These are phyloP conservation scores for Fusarium palustre DNA, from an alignment of 2,329 filamentous ascomycete genomes.

Conservation along the genomic window DNA sequence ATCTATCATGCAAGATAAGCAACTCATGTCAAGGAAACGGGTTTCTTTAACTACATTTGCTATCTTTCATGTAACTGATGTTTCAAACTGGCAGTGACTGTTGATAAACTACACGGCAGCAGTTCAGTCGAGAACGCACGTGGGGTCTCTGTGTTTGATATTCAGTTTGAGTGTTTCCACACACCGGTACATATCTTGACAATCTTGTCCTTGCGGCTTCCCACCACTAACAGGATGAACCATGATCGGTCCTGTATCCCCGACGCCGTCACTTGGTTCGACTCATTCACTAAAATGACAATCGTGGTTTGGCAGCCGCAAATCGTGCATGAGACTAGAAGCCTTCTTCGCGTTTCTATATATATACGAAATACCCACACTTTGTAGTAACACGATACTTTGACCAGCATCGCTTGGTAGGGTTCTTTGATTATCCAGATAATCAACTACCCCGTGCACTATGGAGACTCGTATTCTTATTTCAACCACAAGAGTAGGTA, in stretches of 20 bases:
- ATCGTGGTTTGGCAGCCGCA: neutral
- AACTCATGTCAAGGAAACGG: conserved; percentile 1
- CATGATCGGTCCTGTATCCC: conserved; percentile 11
- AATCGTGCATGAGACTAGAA: conserved; percentile 5
- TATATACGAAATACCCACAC: neutral
- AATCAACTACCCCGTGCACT: conserved; percentile 7
- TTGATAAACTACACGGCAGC: neutral
- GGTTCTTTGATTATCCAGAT: conserved; percentile 20
- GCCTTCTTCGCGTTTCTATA: neutral
- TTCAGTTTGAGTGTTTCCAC: neutral
- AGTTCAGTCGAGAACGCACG: neutral
- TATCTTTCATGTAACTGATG: neutral
- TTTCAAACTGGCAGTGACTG: neutral
- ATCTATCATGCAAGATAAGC: conserved; percentile 14
- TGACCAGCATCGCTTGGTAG: neutral
- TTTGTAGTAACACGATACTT: neutral
- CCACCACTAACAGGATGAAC: neutral
- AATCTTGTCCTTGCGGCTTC: neutral
- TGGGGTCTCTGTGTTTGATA: neutral
- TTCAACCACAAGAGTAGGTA: neutral
- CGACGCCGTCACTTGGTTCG: neutral
- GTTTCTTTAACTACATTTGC: neutral
- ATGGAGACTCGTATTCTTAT: neutral
- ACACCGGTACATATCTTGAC: neutral
- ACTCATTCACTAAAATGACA: neutral